Conservation (phyloP, 2,329 filamentous ascomycete species). For the Chalaropsis thielavioides region DNA sequence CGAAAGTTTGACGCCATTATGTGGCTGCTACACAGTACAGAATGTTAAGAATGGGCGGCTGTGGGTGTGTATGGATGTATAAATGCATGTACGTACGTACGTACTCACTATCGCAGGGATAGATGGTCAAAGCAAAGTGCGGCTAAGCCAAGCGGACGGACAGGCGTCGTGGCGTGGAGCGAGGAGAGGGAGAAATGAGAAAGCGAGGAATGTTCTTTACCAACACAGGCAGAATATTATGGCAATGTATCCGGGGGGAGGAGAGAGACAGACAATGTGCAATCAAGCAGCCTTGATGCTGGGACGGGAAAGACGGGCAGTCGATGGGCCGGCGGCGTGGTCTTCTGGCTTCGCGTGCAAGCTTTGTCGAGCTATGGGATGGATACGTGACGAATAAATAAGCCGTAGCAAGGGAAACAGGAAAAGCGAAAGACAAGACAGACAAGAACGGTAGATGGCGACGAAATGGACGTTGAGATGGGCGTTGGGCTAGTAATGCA, state of each 20-base stretch:
- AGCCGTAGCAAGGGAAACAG: too few species aligned
- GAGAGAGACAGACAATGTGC: too few species aligned
- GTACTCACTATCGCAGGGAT: not conserved
- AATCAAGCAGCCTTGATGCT: too few species aligned
- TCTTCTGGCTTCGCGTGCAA: too few species aligned
- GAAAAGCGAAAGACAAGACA: not conserved
- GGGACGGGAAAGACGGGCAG: too few species aligned
- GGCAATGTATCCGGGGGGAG: not conserved
- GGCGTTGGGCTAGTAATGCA: not conserved
- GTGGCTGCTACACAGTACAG: conserved; percentile 19
- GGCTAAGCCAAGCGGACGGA: not conserved
- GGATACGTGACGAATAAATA: too few species aligned
- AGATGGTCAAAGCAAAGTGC: not conserved
- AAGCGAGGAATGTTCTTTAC: not conserved
- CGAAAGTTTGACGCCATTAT: conserved; percentile 35
- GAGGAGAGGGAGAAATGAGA: not conserved
- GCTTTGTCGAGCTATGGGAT: not conserved
- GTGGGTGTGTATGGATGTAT: too few species aligned
- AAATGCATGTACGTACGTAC: too few species aligned
- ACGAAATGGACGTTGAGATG: too few species aligned
- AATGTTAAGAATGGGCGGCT: too few species aligned
- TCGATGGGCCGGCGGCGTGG: too few species aligned
- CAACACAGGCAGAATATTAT: not conserved
- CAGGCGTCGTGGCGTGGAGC: not conserved
- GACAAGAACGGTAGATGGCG: too few species aligned